A percentile compares a stretch with the other conserved stretches of the same genome.
Conservation (phyloP, 129 eudicot genomes). For the Centella asiatica region DNA sequence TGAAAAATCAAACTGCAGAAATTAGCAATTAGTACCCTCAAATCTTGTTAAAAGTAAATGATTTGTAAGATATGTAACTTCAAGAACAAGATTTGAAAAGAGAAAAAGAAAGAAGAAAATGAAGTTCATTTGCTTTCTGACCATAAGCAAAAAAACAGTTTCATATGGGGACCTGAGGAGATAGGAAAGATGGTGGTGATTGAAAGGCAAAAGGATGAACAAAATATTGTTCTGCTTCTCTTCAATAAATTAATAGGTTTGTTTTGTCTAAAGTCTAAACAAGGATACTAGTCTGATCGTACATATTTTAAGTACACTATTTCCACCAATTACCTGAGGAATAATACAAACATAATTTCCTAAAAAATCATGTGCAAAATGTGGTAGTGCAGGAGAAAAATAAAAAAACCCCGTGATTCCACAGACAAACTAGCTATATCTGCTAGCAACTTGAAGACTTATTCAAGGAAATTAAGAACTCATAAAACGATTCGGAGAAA, state of each 20-base stretch:
- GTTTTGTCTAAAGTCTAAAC: background rate
- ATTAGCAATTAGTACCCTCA: background rate
- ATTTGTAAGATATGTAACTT: too few relatives aligned
- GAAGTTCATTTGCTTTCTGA: too few relatives aligned
- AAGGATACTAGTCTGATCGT: background rate
- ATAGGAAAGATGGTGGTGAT: too few relatives aligned
- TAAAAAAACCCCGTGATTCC: too few relatives aligned
- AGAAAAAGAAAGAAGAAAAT: too few relatives aligned
- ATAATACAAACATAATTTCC: background rate
- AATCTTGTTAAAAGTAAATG: background rate
- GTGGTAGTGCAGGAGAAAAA: background rate
- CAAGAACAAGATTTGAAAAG: too few relatives aligned
- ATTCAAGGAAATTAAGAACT: too few relatives aligned
- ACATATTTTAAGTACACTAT: background rate
- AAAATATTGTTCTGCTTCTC: too few relatives aligned
- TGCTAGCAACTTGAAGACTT: background rate
- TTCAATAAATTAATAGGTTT: background rate
- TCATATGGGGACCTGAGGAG: too few relatives aligned
- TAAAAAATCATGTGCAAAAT: conserved; percentile 1
- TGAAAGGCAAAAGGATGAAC: too few relatives aligned
- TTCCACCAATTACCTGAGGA: too few relatives aligned
- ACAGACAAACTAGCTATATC: too few relatives aligned
- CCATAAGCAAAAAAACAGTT: background rate
- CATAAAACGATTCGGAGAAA: background rate
- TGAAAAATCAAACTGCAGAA: background rate